Conservation (phyloP, 176 grass and related monocot species). For the Dendrocalamus sinicus region DNA sequence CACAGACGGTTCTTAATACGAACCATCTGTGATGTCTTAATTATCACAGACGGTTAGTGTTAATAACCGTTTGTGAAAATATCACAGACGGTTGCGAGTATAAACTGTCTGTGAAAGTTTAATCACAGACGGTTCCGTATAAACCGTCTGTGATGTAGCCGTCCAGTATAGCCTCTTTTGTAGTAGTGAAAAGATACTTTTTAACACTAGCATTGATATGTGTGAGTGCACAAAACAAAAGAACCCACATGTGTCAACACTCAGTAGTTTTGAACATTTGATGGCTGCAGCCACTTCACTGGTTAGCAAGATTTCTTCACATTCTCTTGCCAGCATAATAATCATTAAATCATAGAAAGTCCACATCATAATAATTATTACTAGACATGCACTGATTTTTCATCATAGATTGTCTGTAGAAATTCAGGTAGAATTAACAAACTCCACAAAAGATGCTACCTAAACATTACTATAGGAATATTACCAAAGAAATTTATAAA, state of each 20-base stretch:
- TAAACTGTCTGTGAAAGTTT: too few species aligned
- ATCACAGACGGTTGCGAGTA: too few species aligned
- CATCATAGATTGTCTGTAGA: neutral
- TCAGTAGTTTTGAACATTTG: neutral
- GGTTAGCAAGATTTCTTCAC: neutral
- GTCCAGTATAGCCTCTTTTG: too few species aligned
- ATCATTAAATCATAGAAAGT: neutral
- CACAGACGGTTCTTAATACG: too few species aligned
- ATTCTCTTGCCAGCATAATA: conserved; percentile 1
- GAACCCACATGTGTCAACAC: neutral
- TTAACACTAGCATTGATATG: neutral
- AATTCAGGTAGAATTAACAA: conserved; percentile 6
- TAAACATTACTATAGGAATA: conserved; percentile 16
- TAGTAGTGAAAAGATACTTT: neutral
- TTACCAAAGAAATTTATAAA: conserved; percentile 23
- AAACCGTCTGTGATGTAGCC: too few species aligned
- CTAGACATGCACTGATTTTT: neutral
- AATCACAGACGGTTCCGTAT: too few species aligned
- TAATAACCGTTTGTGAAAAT: too few species aligned
- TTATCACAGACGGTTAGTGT: too few species aligned
- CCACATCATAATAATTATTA: conserved; percentile 14
- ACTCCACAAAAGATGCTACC: neutral
- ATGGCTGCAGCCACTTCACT: conserved; percentile 3
- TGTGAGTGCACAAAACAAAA: neutral
- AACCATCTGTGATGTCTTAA: too few species aligned